A percentile compares a stretch with the other conserved stretches of the same genome.
Evolutionary conservation across 768 basidiomycete species (phyloP).

Genomic region (Hirschioporus abietinus): DNA sequence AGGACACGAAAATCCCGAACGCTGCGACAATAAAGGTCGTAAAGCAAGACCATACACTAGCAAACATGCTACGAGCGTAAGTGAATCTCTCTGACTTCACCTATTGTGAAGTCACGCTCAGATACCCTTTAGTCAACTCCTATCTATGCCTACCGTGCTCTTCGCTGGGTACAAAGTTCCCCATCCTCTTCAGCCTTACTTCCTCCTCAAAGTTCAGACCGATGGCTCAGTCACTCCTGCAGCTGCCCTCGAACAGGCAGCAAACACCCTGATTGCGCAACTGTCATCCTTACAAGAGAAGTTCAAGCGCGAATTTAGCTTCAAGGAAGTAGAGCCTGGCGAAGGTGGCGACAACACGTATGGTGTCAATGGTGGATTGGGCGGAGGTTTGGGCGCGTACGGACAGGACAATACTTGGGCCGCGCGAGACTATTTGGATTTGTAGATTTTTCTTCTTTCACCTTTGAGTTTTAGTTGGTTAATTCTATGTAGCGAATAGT

Average conservation of each 20-base stretch:
- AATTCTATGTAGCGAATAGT: background rate
- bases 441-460: conserved; percentile 25
- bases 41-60: conserved; percentile 97
- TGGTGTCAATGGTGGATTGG: conserved; percentile 32
- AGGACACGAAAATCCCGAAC: conserved; percentile 97
- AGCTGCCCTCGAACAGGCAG: conserved; percentile 77
- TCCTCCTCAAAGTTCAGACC: conserved; percentile 93
- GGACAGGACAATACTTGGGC: conserved; percentile 19
- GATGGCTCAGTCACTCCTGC: conserved; percentile 83
- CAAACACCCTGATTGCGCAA: conserved; percentile 71
- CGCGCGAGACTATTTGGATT: conserved; percentile 51
- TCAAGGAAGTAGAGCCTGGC: conserved; percentile 56
- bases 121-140: conserved; percentile 66
- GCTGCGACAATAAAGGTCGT: conserved; percentile 92
- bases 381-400: conserved; percentile 34
- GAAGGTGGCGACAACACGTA: conserved; percentile 42
- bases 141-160: conserved; percentile 79
- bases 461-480: background rate
- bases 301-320: conserved; percentile 79
- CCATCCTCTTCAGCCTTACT: conserved; percentile 91
- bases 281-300: conserved; percentile 64
- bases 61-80: conserved; percentile 93
- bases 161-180: conserved; percentile 99
- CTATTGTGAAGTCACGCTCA: background rate
- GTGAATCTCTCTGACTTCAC: conserved; percentile 28